Evolutionary conservation across 225 moss, liverwort and hornwort species (phyloP).

Genomic region (Bryoerythrophyllum caledonicum): DNA sequence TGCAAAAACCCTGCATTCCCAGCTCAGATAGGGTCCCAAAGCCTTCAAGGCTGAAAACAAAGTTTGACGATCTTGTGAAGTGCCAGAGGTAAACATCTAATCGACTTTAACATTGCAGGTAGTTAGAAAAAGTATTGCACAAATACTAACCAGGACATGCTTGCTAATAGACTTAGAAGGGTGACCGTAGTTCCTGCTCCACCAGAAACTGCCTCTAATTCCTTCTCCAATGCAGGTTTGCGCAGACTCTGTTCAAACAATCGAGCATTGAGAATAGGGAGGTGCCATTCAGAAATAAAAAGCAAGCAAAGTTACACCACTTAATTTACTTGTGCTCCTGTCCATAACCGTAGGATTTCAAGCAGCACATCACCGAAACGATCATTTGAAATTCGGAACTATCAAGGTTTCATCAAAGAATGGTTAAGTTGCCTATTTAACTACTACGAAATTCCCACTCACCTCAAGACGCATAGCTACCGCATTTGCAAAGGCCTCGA

Average conservation of each 20-base stretch:
- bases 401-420: constrained; percentile 11
- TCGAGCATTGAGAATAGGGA: constrained; percentile 19
- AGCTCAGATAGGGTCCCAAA: constrained; percentile 30
- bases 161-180: constrained; percentile 73
- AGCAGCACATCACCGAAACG: constrained; percentile 10
- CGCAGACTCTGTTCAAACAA: constrained; percentile 63
- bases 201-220: constrained; percentile 80
- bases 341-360: constrained; percentile 1
- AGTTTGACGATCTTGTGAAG: not conserved
- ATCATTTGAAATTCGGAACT: constrained; percentile 9
- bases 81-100: constrained; percentile 3
- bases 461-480: constrained; percentile 82
- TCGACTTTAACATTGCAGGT: not conserved
- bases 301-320: not conserved
- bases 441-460: constrained; percentile 11
- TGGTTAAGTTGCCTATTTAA: not conserved
- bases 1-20: constrained; percentile 79
- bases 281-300: not conserved
- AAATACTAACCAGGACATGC: constrained; percentile 78
- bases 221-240: constrained; percentile 75
- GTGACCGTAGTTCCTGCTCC: constrained; percentile 75
- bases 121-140: constrained; percentile 19
- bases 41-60: constrained; percentile 6
- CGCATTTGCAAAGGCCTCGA: constrained; percentile 90
- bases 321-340: constrained; percentile 6